A percentile compares a stretch with the other conserved stretches of the same genome.
Conservation (phyloP, 83 land plant species). For the Picea abies region DNA sequence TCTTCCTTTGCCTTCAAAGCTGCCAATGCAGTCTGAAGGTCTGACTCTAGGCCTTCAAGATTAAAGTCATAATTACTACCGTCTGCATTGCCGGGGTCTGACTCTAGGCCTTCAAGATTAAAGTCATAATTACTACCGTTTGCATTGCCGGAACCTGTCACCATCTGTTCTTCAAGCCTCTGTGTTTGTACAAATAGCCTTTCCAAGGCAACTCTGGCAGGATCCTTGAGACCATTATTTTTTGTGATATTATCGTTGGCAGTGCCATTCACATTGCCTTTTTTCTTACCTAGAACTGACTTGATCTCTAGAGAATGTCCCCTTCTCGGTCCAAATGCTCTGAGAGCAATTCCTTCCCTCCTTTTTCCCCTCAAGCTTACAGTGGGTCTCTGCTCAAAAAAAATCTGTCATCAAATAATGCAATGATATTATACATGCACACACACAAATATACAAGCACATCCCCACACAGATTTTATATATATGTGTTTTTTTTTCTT, state of each 20-base stretch:
- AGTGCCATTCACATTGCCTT: conserved; percentile 26
- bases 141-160: conserved; percentile 16
- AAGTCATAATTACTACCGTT: conserved; percentile 21
- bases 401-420: neutral
- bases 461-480: no score
- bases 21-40: conserved; percentile 58
- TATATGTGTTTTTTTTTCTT: no score
- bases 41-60: conserved; percentile 54
- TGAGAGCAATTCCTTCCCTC: neutral
- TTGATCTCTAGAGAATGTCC: neutral
- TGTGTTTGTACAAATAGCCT: conserved; percentile 64
- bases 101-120: conserved; percentile 52
- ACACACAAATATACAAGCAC: no score
- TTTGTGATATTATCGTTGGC: neutral
- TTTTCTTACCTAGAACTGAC: conserved; percentile 44
- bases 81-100: neutral
- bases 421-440: no score
- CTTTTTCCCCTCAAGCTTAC: neutral
- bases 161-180: conserved; percentile 50
- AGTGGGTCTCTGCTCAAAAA: neutral
- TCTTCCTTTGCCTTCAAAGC: conserved; percentile 78
- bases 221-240: conserved; percentile 41
- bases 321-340: neutral
- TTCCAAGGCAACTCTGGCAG: conserved; percentile 70
- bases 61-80: conserved; percentile 26